Conservation (phyloP, 2,329 filamentous ascomycete genomes). For the Colletotrichum acutatum region DNA sequence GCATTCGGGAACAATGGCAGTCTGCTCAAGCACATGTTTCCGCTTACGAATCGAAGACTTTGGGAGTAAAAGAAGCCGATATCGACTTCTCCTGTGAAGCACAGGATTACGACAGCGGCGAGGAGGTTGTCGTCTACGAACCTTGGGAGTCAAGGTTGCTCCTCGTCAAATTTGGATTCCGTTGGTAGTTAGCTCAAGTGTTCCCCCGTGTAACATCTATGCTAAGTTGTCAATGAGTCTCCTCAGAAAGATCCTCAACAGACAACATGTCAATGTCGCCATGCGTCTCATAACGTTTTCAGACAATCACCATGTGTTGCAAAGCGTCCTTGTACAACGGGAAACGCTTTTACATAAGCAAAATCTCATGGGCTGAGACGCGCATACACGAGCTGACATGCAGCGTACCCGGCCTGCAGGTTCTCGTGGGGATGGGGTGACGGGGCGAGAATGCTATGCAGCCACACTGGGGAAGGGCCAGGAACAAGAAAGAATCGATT, state of each 20-base stretch:
- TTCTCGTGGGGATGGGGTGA: background rate
- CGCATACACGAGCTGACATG: conserved; percentile 29
- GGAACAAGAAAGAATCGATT: too few species aligned
- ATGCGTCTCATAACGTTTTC: background rate
- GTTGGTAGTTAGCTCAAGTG: too few species aligned
- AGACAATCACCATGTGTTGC: background rate
- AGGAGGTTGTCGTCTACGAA: conserved; percentile 44
- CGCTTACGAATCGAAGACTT: background rate
- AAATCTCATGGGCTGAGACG: background rate
- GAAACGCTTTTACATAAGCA: background rate
- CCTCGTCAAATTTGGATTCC: too few species aligned
- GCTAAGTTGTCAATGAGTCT: background rate
- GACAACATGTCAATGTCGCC: background rate
- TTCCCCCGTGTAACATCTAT: too few species aligned
- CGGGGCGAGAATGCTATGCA: background rate
- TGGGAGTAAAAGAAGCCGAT: background rate
- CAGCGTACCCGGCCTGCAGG: background rate
- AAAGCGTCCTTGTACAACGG: background rate
- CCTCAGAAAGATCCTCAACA: background rate
- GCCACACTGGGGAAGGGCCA: fast-evolving
- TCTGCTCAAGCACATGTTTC: background rate
- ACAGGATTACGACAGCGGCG: conserved; percentile 43
- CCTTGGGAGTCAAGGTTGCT: too few species aligned
- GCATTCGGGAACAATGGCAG: background rate
- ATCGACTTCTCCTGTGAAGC: conserved; percentile 43